phyloP scores from a whole-genome alignment of 2,329 filamentous ascomycete genomes.

The Leptographium lundbergii region DNA sequence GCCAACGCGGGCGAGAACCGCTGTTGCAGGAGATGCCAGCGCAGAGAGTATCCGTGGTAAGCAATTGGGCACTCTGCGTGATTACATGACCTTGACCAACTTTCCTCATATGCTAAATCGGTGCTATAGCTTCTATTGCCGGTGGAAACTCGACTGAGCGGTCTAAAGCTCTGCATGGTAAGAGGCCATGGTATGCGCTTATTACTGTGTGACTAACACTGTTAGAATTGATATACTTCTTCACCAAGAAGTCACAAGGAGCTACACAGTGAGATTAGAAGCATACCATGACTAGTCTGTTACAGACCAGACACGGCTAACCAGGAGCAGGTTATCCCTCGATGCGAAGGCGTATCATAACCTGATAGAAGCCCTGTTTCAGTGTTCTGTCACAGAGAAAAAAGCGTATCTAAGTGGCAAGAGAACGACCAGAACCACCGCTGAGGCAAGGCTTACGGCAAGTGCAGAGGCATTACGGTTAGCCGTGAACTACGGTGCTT shows the following conservation, averaged over 20 bases:
- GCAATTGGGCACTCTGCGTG: not conserved
- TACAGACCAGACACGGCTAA: not conserved
- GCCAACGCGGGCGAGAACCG: constrained; percentile 6
- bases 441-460: constrained; percentile 47
- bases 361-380: constrained; percentile 72
- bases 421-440: constrained; percentile 30
- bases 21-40: constrained; percentile 5
- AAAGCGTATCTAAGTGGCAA: constrained; percentile 44
- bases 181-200: not conserved
- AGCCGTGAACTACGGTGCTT: constrained; percentile 55
- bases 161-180: constrained; percentile 12
- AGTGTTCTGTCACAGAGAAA: constrained; percentile 55
- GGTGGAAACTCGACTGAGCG: constrained; percentile 11
- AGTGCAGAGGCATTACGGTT: constrained; percentile 61
- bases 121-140: constrained; percentile 10
- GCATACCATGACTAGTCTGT: not conserved
- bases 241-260: constrained; percentile 11
- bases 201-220: not conserved
- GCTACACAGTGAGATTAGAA: constrained; percentile 8
- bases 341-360: constrained; percentile 69
- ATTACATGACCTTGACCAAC: not conserved
- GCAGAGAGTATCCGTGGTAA: constrained; percentile 12
- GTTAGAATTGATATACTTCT: constrained; percentile 12
- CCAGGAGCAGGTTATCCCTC: constrained; percentile 25
- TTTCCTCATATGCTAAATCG: not conserved